A percentile compares a stretch with the other conserved stretches of the same genome.
Conservation (phyloP, 129 eudicot genomes). For the Centella asiatica region DNA sequence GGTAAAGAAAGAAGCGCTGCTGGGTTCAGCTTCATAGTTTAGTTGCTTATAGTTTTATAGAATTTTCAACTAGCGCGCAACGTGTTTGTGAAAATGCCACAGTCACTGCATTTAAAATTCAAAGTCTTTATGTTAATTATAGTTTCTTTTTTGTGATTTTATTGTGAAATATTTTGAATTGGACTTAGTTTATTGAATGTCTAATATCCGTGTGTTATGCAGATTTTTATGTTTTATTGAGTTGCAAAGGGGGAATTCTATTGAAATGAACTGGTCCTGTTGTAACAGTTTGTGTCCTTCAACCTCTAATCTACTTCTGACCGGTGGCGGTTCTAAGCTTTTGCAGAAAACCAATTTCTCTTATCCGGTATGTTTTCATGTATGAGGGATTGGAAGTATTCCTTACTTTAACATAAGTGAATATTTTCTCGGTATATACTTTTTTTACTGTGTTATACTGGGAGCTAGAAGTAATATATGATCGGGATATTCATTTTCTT, state of each 20-base stretch:
- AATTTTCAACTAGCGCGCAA: too few relatives aligned
- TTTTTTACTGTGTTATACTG: not conserved
- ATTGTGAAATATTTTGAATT: not conserved
- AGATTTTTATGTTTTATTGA: not conserved
- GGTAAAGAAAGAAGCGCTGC: too few relatives aligned
- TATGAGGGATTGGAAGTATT: too few relatives aligned
- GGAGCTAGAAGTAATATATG: not conserved
- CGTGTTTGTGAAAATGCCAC: too few relatives aligned
- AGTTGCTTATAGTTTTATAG: too few relatives aligned
- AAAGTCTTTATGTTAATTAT: too few relatives aligned
- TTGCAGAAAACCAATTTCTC: conserved; percentile 18
- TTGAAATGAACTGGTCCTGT: conserved; percentile 50
- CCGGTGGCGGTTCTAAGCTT: conserved; percentile 15
- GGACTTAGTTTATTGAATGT: not conserved
- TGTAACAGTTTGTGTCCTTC: conserved; percentile 27
- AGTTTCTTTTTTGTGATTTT: not conserved
- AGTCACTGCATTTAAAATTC: too few relatives aligned
- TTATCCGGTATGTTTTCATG: conserved; percentile 25
- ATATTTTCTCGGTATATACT: not conserved
- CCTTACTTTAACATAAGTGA: conserved; percentile 3
- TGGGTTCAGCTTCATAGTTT: too few relatives aligned
- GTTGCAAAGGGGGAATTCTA: too few relatives aligned
- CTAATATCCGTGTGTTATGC: conserved; percentile 17
- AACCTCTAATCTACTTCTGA: conserved; percentile 16
- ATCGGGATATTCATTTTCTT: not conserved